Conservation (phyloP, 2,329 filamentous ascomycete species). For the Phoma sp. region DNA sequence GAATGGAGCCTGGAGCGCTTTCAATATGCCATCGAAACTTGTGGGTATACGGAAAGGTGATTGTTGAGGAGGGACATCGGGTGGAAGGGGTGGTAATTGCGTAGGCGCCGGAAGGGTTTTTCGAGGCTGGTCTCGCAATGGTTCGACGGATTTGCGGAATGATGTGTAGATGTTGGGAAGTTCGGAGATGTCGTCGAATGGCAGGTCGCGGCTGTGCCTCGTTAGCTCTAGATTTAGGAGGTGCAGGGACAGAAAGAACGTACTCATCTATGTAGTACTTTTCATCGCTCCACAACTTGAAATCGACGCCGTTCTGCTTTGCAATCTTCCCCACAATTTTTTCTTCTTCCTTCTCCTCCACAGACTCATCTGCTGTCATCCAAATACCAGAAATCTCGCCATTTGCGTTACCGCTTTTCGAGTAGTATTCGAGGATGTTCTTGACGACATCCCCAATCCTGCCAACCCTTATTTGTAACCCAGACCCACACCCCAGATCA, state of each 20-base stretch:
- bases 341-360: slow-evolving; percentile 74
- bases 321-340: slow-evolving; percentile 62
- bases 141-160: slow-evolving; percentile 76
- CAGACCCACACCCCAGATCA: slow-evolving; percentile 62
- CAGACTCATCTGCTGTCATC: slow-evolving; percentile 75
- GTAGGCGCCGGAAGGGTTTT: slow-evolving; percentile 61
- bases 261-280: slow-evolving; percentile 84
- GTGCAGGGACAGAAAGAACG: slow-evolving; percentile 40
- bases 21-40: slow-evolving; percentile 61
- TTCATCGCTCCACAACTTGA: slow-evolving; percentile 74
- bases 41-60: slow-evolving; percentile 70
- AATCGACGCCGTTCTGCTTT: slow-evolving; percentile 61
- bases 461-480: slow-evolving; percentile 70
- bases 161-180: slow-evolving; percentile 78
- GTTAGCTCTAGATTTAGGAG: background rate
- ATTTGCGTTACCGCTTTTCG: slow-evolving; percentile 26
- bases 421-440: slow-evolving; percentile 61
- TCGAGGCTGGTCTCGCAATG: slow-evolving; percentile 71
- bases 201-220: slow-evolving; percentile 67
- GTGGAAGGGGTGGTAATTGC: slow-evolving; percentile 66
- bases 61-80: slow-evolving; percentile 64
- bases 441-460: slow-evolving; percentile 65
- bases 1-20: slow-evolving; percentile 66
- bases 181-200: slow-evolving; percentile 63
- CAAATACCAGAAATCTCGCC: slow-evolving; percentile 69